A percentile compares a stretch with the other conserved stretches of the same genome.
These are phyloP conservation scores for Pterocarpus macrocarpus DNA, from an alignment of 306 rosid genomes.

Conservation along the genomic window DNA sequence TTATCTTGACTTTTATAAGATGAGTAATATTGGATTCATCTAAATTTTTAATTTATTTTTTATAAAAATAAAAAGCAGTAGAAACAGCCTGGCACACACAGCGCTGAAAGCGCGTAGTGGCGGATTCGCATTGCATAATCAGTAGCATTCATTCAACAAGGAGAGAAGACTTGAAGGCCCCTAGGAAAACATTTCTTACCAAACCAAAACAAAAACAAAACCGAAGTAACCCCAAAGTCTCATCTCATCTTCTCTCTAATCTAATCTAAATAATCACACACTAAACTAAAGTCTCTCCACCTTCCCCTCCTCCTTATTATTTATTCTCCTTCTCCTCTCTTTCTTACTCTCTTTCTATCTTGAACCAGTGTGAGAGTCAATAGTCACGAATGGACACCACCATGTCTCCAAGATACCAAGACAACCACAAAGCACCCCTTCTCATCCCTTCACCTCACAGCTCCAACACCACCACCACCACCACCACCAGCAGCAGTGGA, in stretches of 20 bases:
- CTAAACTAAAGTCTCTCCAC: not conserved
- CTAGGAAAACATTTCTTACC: not conserved
- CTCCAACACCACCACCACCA: not conserved
- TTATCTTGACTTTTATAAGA: no score
- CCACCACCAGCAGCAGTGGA: slow-evolving; percentile 37
- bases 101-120: slow-evolving; percentile 42
- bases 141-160: not conserved
- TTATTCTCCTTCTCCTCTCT: not conserved
- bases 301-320: not conserved
- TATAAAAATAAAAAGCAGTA: no score
- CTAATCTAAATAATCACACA: not conserved
- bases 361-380: not conserved
- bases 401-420: slow-evolving; percentile 55
- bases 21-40: no score
- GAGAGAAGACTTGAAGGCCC: not conserved
- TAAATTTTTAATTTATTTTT: no score
- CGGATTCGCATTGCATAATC: not conserved
- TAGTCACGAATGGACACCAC: slow-evolving; percentile 64
- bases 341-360: not conserved
- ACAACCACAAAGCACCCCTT: slow-evolving; percentile 29
- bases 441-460: slow-evolving; percentile 43
- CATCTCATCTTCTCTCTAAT: not conserved
- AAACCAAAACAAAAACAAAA: not conserved
- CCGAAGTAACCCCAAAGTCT: not conserved
- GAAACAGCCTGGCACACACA: not conserved